Percentiles rank a stretch among this genome's conserved stretches.
Conservation (phyloP, 1,139 yeast species). For the Trichomonascaceae sp. region DNA sequence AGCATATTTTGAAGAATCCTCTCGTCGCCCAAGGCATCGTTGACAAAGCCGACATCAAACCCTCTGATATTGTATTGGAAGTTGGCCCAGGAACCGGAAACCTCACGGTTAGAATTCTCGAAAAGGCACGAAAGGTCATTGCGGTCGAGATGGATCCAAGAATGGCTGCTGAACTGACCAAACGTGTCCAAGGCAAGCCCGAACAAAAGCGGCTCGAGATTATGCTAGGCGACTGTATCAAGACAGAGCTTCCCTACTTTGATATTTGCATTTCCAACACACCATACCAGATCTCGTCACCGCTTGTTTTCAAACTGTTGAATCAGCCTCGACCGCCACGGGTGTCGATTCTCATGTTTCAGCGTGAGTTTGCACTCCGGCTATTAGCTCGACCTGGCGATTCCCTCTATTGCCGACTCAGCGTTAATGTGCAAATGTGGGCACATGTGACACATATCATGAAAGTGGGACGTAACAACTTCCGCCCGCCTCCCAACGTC, state of each 20-base stretch:
- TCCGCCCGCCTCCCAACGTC: constrained; percentile 97
- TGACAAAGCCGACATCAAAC: constrained; percentile 86
- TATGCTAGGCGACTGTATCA: constrained; percentile 89
- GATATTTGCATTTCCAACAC: constrained; percentile 95
- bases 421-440: constrained; percentile 99
- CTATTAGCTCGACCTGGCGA: constrained; percentile 94
- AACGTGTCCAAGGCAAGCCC: constrained; percentile 95
- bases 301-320: constrained; percentile 81
- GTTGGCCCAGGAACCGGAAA: constrained; percentile 99
- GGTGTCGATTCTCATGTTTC: constrained; percentile 93
- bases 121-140: constrained; percentile 79
- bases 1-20: constrained; percentile 92
- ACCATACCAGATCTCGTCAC: constrained; percentile 95
- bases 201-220: constrained; percentile 84
- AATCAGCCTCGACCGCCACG: constrained; percentile 92
- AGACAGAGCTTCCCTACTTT: constrained; percentile 86
- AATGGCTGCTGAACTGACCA: constrained; percentile 97
- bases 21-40: constrained; percentile 96
- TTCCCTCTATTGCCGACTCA: constrained; percentile 74
- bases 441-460: constrained; percentile 94
- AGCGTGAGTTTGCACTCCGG: constrained; percentile 90
- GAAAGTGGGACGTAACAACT: constrained; percentile 96
- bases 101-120: constrained; percentile 81
- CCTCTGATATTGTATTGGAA: constrained; percentile 85
- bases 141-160: constrained; percentile 99